Evolutionary conservation across 1,139 yeast genomes (phyloP), one percentile per base, ranked within the genome.

Genomic region (Hyphopichia fennica): DNA sequence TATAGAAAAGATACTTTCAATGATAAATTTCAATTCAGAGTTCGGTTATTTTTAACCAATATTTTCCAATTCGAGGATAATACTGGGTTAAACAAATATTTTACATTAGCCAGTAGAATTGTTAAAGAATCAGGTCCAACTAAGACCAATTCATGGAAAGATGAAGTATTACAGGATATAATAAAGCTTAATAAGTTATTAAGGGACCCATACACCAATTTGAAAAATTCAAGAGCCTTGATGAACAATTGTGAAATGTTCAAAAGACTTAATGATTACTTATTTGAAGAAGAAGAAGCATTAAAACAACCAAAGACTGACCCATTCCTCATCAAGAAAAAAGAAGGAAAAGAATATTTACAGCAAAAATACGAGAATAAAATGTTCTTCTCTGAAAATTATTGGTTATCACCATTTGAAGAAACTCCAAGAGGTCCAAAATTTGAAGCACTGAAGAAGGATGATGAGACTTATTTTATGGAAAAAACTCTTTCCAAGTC

Each of bases 81-180:
- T 46, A 73, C 79, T 1, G 79, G 79, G 2, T 58, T 72, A 43
- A 73, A 73, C 50, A 71, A 70, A 50, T 69, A 68, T 48, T 72
- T 70, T 46, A 54, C 62, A 23, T 45, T 57, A 1, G 61, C 75
- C 3, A 58, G 62, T 39, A 51, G 73, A 37, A 47, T 44, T 4
- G 48, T 56, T 2, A 51, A 58, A 4, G 71, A 62, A 38, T 50
- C 59, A 29, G 45, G 52, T 1, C 49, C 60, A 19, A 48, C 49
- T 4, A 50, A 45, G 20, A 50, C 60, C n/a, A 46, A 49, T 34
- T 43, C 50, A 22, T 48, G 59, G 45, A 57, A 54, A 32, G 59
- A 56, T 38, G 58, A 54, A 11, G 65, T 71, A 40, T 49, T 72
- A 17, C 61, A 57, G 20, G 78, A 72, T 45, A 51, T 72, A 3